A percentile compares a stretch with the other conserved stretches of the same genome.
Evolutionary conservation across 805 yeast genomes (phyloP).

Genomic region (Candida wancherniae): DNA sequence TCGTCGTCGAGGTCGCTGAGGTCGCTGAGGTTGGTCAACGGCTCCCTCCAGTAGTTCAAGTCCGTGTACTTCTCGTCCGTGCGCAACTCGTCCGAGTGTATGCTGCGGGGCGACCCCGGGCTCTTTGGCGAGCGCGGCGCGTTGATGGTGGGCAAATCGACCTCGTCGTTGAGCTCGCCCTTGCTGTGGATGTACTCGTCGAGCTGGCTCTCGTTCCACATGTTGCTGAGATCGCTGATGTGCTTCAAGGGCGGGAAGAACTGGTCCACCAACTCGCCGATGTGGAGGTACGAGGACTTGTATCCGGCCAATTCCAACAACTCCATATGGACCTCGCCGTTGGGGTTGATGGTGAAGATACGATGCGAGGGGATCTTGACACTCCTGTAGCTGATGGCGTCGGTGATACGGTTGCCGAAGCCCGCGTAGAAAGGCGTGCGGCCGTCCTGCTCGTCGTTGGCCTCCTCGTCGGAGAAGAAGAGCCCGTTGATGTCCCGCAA

Average conservation of each 20-base stretch:
- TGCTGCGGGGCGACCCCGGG: conserved; percentile 21
- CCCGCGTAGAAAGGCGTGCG: conserved; percentile 94
- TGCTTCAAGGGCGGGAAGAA: conserved; percentile 77
- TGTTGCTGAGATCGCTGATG: conserved; percentile 26
- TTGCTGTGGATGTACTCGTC: conserved; percentile 27
- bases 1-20: conserved; percentile 48
- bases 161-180: conserved; percentile 7
- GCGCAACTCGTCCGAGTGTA: conserved; percentile 20
- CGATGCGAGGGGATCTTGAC: conserved; percentile 93
- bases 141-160: conserved; percentile 5
- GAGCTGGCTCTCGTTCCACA: conserved; percentile 35
- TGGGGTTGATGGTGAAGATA: conserved; percentile 92
- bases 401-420: conserved; percentile 94
- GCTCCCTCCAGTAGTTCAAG: conserved; percentile 89
- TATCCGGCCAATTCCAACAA: conserved; percentile 90
- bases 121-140: conserved; percentile 20
- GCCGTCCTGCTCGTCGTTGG: conserved; percentile 31
- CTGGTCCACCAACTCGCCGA: conserved; percentile 93
- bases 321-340: conserved; percentile 97
- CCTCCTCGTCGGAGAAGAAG: conserved; percentile 36
- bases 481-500: conserved; percentile 76
- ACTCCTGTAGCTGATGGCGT: conserved; percentile 88
- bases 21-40: conserved; percentile 59
- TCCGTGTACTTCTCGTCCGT: conserved; percentile 70
- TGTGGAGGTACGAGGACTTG: conserved; percentile 78